These are phyloP conservation scores for Xylariaceae sp. DNA, from an alignment of 2,329 filamentous ascomycete species.

Conservation along the genomic window DNA sequence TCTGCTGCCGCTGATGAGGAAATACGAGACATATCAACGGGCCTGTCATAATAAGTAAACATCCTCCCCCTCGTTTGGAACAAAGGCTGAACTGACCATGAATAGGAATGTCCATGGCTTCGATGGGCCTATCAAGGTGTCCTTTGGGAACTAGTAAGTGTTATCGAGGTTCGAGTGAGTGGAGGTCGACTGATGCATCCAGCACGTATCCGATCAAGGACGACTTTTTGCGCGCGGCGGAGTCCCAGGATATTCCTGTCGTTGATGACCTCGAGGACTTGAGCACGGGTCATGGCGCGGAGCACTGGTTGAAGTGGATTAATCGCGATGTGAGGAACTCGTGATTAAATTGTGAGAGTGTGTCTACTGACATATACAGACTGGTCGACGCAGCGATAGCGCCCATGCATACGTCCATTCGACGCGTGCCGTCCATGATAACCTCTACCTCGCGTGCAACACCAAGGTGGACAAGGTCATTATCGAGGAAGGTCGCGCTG, in stretches of 20 bases:
- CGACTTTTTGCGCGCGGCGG: constrained; percentile 68
- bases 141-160: constrained; percentile 63
- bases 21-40: constrained; percentile 73
- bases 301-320: constrained; percentile 85
- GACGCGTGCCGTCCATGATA: constrained; percentile 63
- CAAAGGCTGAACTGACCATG: constrained; percentile 13
- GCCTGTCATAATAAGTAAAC: constrained; percentile 52
- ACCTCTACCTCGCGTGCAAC: constrained; percentile 67
- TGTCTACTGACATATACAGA: constrained; percentile 33
- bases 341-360: neutral
- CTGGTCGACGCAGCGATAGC: constrained; percentile 68
- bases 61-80: neutral
- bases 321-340: constrained; percentile 51
- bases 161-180: no score
- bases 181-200: constrained; percentile 3
- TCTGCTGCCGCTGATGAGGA: constrained; percentile 70
- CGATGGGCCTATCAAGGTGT: constrained; percentile 76
- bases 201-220: constrained; percentile 74
- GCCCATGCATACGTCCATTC: constrained; percentile 75
- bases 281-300: constrained; percentile 62
- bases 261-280: constrained; percentile 75
- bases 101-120: constrained; percentile 64
- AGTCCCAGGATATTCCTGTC: constrained; percentile 66
- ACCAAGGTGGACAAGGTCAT: constrained; percentile 75
- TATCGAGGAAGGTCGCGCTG: constrained; percentile 65